Conservation (phyloP, 1,284 basidiomycete species). For the Fomes fomentarius region DNA sequence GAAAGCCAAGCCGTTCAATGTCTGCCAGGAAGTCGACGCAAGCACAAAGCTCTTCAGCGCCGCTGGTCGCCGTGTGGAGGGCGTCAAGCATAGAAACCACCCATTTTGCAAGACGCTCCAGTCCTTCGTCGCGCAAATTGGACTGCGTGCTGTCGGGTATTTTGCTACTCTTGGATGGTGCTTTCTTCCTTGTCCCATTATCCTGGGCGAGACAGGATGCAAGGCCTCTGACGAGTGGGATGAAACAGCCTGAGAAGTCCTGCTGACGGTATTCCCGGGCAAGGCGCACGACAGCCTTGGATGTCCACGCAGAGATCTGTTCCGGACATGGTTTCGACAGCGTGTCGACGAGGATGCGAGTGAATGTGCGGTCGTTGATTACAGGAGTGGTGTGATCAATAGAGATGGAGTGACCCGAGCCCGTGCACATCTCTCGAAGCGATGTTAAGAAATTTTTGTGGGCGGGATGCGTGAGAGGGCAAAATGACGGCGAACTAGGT, state of each 20-base stretch:
- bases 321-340: slow-evolving; percentile 14
- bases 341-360: slow-evolving; percentile 23
- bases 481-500: slow-evolving; percentile 21
- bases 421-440: slow-evolving; percentile 39
- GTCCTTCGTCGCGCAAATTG: slow-evolving; percentile 7
- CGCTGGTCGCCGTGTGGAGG: slow-evolving; percentile 4
- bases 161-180: background rate
- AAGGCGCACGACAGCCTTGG: slow-evolving; percentile 40
- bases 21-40: slow-evolving; percentile 26
- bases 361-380: slow-evolving; percentile 30
- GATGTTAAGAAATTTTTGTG: slow-evolving; percentile 45
- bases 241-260: slow-evolving; percentile 30
- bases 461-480: slow-evolving; percentile 36
- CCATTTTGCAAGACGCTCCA: slow-evolving; percentile 34
- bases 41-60: slow-evolving; percentile 11
- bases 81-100: slow-evolving; percentile 22
- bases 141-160: background rate
- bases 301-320: slow-evolving; percentile 40
- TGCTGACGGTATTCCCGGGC: slow-evolving; percentile 32
- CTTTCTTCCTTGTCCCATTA: background rate
- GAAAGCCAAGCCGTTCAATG: slow-evolving; percentile 15
- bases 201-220: slow-evolving; percentile 15
- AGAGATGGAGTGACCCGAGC: too few species aligned
- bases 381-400: too few species aligned
- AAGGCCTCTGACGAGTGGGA: slow-evolving; percentile 26